These are phyloP conservation scores for Pneumocystis jirovecii DNA, from an alignment of 1,139 yeast species.

Conservation along the genomic window DNA sequence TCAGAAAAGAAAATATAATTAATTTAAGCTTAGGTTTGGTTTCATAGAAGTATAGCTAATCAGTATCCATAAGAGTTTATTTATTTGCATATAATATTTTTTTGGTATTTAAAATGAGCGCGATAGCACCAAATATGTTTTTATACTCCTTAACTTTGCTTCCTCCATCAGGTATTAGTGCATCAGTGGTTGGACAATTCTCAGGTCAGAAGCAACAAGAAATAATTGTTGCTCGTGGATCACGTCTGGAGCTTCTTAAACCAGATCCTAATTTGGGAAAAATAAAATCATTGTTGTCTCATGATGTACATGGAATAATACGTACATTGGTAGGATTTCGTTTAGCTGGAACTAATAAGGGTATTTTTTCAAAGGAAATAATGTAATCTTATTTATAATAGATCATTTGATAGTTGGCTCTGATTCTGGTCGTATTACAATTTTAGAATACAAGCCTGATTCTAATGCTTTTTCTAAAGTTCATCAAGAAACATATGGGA, in stretches of 20 bases:
- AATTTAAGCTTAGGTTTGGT: not conserved
- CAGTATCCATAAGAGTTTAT: not conserved
- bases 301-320: conserved; percentile 46
- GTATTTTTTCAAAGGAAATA: not conserved
- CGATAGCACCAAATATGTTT: conserved; percentile 24
- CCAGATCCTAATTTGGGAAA: conserved; percentile 44
- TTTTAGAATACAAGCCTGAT: conserved; percentile 36
- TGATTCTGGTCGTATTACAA: conserved; percentile 62
- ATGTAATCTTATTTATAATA: conserved; percentile 15
- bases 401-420: conserved; percentile 58
- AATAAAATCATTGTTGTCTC: conserved; percentile 30
- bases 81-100: not conserved
- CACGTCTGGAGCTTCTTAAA: conserved; percentile 38
- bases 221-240: conserved; percentile 47
- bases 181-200: conserved; percentile 55
- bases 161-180: conserved; percentile 38
- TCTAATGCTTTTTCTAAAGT: conserved; percentile 34
- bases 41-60: not conserved
- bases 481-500: conserved; percentile 53
- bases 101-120: not conserved
- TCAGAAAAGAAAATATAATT: not conserved
- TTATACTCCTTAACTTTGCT: conserved; percentile 57
- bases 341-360: conserved; percentile 31
- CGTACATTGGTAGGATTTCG: conserved; percentile 39
- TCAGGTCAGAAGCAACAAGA: conserved; percentile 41